Percentiles rank a stretch among this genome's conserved stretches.
Evolutionary conservation across 2,329 filamentous ascomycete species (phyloP).

Genomic region (Fusarium sororula): DNA sequence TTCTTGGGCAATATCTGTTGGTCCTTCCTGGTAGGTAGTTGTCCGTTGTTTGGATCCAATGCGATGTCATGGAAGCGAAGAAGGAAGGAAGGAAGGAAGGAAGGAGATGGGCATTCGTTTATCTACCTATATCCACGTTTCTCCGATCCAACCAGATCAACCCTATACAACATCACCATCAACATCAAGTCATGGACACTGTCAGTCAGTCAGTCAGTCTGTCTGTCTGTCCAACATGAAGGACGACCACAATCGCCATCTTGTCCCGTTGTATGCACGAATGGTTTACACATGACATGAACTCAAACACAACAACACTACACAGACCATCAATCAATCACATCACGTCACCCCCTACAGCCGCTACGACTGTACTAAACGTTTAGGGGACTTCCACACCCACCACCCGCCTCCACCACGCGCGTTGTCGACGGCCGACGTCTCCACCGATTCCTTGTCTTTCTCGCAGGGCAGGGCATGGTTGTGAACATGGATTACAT

Average conservation of each 20-base stretch:
- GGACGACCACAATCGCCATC: not conserved
- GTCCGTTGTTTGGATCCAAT: not conserved
- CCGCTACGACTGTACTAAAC: not conserved
- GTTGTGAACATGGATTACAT: conserved; percentile 5
- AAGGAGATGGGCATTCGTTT: conserved; percentile 11
- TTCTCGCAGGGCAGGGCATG: not conserved
- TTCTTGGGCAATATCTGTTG: conserved; percentile 4
- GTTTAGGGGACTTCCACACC: conserved; percentile 13
- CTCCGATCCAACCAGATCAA: not conserved
- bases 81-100: conserved; percentile 1
- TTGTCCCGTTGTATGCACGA: not conserved
- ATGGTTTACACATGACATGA: conserved; percentile 15
- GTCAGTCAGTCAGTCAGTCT: not conserved
- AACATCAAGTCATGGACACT: not conserved
- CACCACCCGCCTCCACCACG: conserved; percentile 23
- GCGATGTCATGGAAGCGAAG: conserved; percentile 2
- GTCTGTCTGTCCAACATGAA: not conserved
- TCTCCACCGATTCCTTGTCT: conserved; percentile 31
- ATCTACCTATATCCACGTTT: conserved; percentile 25
- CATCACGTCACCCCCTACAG: conserved; percentile 30
- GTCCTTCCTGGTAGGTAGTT: not conserved
- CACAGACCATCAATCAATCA: conserved; percentile 19
- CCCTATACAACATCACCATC: not conserved
- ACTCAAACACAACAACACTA: conserved; percentile 19
- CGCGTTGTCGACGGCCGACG: conserved; percentile 14